These are phyloP conservation scores for Nicotiana noctiflora DNA, from an alignment of 257 asterid species.

Conservation along the genomic window DNA sequence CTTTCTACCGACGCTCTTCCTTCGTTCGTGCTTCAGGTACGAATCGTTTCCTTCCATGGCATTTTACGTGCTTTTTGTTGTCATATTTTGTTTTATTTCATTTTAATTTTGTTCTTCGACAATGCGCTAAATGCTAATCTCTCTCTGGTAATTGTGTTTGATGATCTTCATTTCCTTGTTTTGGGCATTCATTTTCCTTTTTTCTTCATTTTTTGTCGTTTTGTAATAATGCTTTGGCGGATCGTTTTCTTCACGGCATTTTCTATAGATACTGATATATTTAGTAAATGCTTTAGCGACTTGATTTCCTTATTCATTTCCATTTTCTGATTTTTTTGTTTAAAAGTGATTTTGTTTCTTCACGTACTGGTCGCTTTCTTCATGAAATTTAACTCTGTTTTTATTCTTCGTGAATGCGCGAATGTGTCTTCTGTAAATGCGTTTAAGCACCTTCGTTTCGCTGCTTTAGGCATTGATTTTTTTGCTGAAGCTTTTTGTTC, in stretches of 20 bases:
- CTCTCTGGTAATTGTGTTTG: background rate
- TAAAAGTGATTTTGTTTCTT: background rate
- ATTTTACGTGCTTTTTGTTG: conserved; percentile 19
- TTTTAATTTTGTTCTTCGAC: background rate
- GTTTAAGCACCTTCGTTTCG: background rate
- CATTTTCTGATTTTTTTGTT: background rate
- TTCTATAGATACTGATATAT: background rate
- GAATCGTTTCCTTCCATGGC: background rate
- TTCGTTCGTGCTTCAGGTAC: conserved; percentile 19
- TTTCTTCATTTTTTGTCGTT: background rate
- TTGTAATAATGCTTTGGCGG: background rate
- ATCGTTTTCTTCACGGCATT: conserved; percentile 10
- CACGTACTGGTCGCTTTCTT: background rate
- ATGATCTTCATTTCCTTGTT: background rate
- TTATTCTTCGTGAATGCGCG: background rate
- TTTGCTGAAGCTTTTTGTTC: background rate
- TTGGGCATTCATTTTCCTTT: background rate
- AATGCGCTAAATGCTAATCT: background rate
- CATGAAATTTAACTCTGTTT: background rate
- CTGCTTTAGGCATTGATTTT: background rate
- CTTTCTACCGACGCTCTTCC: conserved; percentile 24
- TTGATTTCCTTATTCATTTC: background rate
- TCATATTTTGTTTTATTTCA: background rate
- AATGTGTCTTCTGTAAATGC: background rate
- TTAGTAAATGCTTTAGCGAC: background rate